phyloP scores from a whole-genome alignment of 2,329 filamentous ascomycete genomes.

The Pezicula neosporulosa region DNA sequence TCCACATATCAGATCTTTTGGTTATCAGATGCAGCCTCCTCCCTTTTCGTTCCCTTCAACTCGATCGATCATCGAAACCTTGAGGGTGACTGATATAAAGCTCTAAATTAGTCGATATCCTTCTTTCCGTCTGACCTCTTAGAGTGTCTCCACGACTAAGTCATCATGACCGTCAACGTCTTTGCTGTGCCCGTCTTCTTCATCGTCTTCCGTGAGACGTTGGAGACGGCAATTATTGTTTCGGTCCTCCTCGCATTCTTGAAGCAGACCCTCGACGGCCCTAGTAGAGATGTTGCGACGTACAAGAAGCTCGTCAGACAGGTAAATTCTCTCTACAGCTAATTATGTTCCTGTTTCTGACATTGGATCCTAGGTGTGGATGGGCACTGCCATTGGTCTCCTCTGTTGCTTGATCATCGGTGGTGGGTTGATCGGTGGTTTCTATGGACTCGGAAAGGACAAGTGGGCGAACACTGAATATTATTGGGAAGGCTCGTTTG shows the following conservation, averaged over 20 bases:
- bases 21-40: no score
- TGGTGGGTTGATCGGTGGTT: slow-evolving; percentile 58
- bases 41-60: background rate
- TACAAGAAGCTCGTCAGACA: slow-evolving; percentile 65
- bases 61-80: no score
- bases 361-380: slow-evolving; percentile 48
- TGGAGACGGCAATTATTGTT: slow-evolving; percentile 82
- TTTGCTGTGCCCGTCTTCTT: slow-evolving; percentile 84
- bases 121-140: background rate
- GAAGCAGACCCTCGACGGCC: slow-evolving; percentile 71
- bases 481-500: slow-evolving; percentile 79
- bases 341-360: background rate
- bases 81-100: background rate
- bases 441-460: slow-evolving; percentile 63
- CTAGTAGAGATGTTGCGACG: slow-evolving; percentile 54
- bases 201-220: slow-evolving; percentile 81
- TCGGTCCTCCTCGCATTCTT: slow-evolving; percentile 84
- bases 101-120: background rate
- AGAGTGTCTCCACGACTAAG: background rate
- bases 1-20: no score
- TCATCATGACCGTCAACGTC: slow-evolving; percentile 59
- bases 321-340: slow-evolving; percentile 31
- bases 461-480: slow-evolving; percentile 66
- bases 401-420: slow-evolving; percentile 56
- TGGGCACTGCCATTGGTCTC: slow-evolving; percentile 48